These are phyloP conservation scores for Panicum hallii DNA, from an alignment of 202 grass and related monocot species.

Conservation along the genomic window DNA sequence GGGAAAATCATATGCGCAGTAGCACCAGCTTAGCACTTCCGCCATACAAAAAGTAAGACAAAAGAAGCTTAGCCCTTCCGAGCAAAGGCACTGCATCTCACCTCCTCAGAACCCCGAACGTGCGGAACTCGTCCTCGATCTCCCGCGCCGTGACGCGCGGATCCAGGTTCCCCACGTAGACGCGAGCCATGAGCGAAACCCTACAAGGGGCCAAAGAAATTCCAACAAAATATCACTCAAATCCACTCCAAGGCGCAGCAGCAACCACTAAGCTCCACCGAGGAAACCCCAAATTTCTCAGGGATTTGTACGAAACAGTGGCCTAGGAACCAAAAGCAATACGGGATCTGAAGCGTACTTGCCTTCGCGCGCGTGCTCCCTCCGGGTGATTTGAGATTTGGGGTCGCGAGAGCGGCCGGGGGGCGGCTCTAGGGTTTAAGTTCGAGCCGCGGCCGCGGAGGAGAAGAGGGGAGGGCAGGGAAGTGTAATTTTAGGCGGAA, in stretches of 20 bases:
- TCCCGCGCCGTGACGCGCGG: slow-evolving; percentile 76
- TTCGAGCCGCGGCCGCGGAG: slow-evolving; percentile 40
- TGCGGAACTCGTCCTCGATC: slow-evolving; percentile 93
- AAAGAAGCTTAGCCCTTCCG: not conserved
- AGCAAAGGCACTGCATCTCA: slow-evolving; percentile 47
- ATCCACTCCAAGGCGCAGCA: slow-evolving; percentile 43
- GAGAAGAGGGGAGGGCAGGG: not conserved
- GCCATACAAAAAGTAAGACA: not conserved
- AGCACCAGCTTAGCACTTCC: not conserved
- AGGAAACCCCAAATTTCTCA: not conserved
- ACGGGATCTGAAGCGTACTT: slow-evolving; percentile 37
- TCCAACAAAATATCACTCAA: not conserved
- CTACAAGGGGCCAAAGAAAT: slow-evolving; percentile 30
- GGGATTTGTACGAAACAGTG: not conserved
- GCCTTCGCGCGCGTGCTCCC: slow-evolving; percentile 4
- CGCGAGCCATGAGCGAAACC: slow-evolving; percentile 69
- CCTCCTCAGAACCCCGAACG: slow-evolving; percentile 93
- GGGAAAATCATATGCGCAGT: not conserved
- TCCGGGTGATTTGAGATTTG: slow-evolving; percentile 43
- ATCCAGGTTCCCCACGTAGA: slow-evolving; percentile 98
- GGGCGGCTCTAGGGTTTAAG: slow-evolving; percentile 59
- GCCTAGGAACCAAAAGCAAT: not conserved
- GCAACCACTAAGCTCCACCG: slow-evolving; percentile 6
- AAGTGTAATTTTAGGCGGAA: slow-evolving; percentile 32
- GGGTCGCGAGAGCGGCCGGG: slow-evolving; percentile 9